Evolutionary conservation across 2,329 filamentous ascomycete species (phyloP).

Genomic region (Sarocladium brachiariae): DNA sequence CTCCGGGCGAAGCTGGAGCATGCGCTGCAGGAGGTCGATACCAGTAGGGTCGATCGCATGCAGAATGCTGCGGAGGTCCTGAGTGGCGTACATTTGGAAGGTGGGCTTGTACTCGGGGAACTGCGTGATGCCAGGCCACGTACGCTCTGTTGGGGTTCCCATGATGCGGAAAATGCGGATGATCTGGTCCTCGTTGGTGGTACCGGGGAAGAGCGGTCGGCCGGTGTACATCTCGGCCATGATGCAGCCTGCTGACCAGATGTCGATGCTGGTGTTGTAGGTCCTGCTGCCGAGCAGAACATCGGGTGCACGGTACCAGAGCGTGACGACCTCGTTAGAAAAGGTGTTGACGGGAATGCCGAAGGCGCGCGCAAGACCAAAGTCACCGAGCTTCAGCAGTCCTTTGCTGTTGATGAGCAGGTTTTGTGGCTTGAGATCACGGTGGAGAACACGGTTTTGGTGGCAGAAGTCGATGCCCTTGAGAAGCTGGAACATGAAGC

Average conservation of each 20-base stretch:
- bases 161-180: constrained; percentile 97
- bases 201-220: constrained; percentile 89
- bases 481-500: constrained; percentile 97
- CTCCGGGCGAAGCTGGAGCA: constrained; percentile 90
- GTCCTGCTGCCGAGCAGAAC: constrained; percentile 89
- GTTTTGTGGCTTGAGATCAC: constrained; percentile 94
- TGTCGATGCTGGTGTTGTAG: constrained; percentile 99
- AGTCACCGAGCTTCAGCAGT: constrained; percentile 86
- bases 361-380: constrained; percentile 88
- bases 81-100: constrained; percentile 90
- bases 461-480: constrained; percentile 97
- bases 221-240: constrained; percentile 99
- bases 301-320: constrained; percentile 96
- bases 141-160: constrained; percentile 92
- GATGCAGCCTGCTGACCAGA: constrained; percentile 98
- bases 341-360: constrained; percentile 98
- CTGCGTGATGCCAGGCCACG: constrained; percentile 90
- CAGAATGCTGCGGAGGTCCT: constrained; percentile 79
- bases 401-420: constrained; percentile 90
- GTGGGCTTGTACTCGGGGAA: constrained; percentile 97
- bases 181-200: constrained; percentile 96
- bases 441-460: constrained; percentile 91
- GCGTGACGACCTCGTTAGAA: constrained; percentile 93
- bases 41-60: constrained; percentile 85
- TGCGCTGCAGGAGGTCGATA: constrained; percentile 78